phyloP scores from a whole-genome alignment of 2,329 filamentous ascomycete genomes.

The Colletotrichum spinosum region DNA sequence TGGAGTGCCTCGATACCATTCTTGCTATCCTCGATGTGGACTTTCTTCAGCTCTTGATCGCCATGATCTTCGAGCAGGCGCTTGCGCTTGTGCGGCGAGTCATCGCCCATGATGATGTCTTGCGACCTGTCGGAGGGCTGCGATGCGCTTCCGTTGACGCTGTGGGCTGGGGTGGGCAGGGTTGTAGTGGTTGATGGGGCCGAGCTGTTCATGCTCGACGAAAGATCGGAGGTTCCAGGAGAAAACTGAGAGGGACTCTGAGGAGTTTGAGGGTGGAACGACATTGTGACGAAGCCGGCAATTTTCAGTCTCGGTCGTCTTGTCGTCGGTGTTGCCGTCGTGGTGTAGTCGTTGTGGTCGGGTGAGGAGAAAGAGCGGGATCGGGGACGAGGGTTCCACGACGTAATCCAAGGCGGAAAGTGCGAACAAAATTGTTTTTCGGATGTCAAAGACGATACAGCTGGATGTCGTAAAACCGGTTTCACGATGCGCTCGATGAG shows the following conservation, averaged over 20 bases:
- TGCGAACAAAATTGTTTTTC: constrained; percentile 21
- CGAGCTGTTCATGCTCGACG: constrained; percentile 63
- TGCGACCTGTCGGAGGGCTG: constrained; percentile 56
- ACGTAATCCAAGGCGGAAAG: constrained; percentile 36
- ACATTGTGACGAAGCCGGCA: constrained; percentile 63
- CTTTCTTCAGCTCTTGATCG: constrained; percentile 70
- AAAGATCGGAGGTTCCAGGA: constrained; percentile 64
- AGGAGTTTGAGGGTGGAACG: constrained; percentile 75
- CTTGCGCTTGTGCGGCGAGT: constrained; percentile 72
- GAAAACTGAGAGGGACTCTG: constrained; percentile 75
- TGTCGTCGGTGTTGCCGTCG: constrained; percentile 32
- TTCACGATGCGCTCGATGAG: constrained; percentile 40
- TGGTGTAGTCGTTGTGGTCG: constrained; percentile 51
- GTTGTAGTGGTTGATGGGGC: constrained; percentile 64
- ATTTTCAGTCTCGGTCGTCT: constrained; percentile 36
- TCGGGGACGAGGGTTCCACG: constrained; percentile 30
- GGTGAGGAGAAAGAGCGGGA: constrained; percentile 28
- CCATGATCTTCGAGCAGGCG: constrained; percentile 67
- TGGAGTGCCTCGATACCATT: constrained; percentile 74
- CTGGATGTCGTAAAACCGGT: constrained; percentile 19
- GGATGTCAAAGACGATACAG: not conserved
- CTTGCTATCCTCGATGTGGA: constrained; percentile 70
- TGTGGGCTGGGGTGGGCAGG: constrained; percentile 72
- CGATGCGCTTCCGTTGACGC: constrained; percentile 67
- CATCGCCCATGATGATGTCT: constrained; percentile 60